These are phyloP conservation scores for Pseudonitzschia multiseries DNA, from an alignment of 108 stramenopile species.

Conservation along the genomic window DNA sequence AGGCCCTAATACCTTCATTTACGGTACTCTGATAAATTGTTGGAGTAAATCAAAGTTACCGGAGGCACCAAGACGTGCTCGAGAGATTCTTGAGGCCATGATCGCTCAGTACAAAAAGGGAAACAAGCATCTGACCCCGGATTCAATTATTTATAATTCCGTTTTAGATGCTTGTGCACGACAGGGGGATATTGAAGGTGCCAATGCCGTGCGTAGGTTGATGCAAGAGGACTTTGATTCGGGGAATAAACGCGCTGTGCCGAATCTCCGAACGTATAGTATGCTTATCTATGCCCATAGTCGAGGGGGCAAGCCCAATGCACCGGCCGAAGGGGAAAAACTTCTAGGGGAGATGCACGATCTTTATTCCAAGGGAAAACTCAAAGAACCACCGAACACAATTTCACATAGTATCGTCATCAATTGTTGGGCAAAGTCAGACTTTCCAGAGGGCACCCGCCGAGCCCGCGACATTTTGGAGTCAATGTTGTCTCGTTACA, in stretches of 20 bases:
- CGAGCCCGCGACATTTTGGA: slow-evolving; percentile 9
- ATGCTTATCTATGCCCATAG: not conserved
- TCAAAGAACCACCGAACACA: slow-evolving; percentile 3
- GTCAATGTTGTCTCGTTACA: not conserved
- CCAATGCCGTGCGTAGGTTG: not conserved
- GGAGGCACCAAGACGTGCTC: slow-evolving; percentile 4
- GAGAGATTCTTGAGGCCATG: slow-evolving; percentile 6
- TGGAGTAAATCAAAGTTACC: slow-evolving; percentile 4
- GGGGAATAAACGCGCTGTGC: slow-evolving; percentile 14
- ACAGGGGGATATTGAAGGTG: not conserved
- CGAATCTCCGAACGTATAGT: slow-evolving; percentile 28
- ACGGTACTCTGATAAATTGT: not conserved
- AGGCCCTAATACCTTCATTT: not conserved
- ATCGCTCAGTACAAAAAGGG: slow-evolving; percentile 24
- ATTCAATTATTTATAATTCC: slow-evolving; percentile 18
- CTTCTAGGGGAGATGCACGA: not conserved
- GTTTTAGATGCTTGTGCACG: not conserved
- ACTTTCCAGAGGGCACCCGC: not conserved
- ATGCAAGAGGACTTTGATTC: slow-evolving; percentile 1
- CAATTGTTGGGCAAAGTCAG: slow-evolving; percentile 5
- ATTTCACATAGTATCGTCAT: not conserved
- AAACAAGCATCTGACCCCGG: slow-evolving; percentile 15
- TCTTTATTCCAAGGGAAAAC: slow-evolving; percentile 3
- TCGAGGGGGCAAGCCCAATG: not conserved
- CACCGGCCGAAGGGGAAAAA: not conserved